A percentile compares a stretch with the other conserved stretches of the same genome.
Conservation (phyloP, 306 rosid species). For the Acacia acuminata region DNA sequence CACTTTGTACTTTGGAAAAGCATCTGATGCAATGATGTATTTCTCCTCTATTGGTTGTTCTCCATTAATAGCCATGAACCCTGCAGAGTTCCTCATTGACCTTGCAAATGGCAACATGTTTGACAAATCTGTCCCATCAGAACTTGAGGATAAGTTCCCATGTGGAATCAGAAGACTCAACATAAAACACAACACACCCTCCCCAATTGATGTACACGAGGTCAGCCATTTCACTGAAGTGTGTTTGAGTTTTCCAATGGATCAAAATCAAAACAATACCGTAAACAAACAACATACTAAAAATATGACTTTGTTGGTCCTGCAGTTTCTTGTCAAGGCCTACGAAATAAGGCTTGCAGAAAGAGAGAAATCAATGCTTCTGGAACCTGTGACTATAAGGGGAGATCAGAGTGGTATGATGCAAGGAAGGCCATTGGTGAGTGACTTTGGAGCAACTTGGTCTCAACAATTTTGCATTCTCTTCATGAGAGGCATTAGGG, state of each 20-base stretch:
- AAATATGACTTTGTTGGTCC: background rate
- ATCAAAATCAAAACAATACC: background rate
- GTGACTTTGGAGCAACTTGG: slow-evolving; percentile 15
- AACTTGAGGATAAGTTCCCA: slow-evolving; percentile 6
- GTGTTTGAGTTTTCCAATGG: background rate
- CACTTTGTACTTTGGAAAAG: slow-evolving; percentile 21
- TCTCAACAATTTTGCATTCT: slow-evolving; percentile 17
- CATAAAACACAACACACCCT: background rate
- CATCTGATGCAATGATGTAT: slow-evolving; percentile 23
- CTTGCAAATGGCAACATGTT: slow-evolving; percentile 17
- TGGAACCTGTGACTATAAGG: background rate
- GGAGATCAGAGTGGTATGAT: slow-evolving; percentile 6
- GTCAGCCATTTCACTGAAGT: background rate
- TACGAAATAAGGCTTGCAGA: background rate
- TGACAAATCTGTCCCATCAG: slow-evolving; percentile 18
- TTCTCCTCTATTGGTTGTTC: slow-evolving; percentile 23
- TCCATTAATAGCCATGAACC: slow-evolving; percentile 18
- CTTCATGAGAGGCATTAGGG: slow-evolving; percentile 11
- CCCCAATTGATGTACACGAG: slow-evolving; percentile 10
- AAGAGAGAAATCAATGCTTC: slow-evolving; percentile 10
- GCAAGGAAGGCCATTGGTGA: background rate
- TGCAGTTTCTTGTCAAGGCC: slow-evolving; percentile 12
- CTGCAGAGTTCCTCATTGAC: slow-evolving; percentile 18
- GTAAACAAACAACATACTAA: background rate
- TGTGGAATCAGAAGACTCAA: background rate